Evolutionary conservation across 768 basidiomycete genomes (phyloP), one percentile per base, ranked within the genome.

Genomic region (Tubosaeta sp.): DNA sequence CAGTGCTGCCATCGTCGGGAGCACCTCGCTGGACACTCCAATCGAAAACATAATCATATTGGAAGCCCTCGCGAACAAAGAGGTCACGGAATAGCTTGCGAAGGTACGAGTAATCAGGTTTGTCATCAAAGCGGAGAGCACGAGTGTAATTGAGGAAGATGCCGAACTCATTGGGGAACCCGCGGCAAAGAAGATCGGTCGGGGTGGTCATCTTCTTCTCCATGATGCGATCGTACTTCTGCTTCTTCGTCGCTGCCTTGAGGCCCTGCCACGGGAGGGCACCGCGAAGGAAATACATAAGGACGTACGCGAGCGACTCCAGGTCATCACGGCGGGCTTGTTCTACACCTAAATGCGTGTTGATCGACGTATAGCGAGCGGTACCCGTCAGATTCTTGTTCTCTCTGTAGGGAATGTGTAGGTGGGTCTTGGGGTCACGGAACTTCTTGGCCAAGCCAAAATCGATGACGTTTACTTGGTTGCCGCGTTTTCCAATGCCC

Each of bases 121-220:
- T 99, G 81, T 99, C 96, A 66, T 99, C 96, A 71, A 99, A 99
- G 65, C 95, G 92, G 53, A 99, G 87, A 38, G 95, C 94, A 50
- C 96, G 92, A 54, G 94, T 95, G 75, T 97, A 99, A 77, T 98
- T 99, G 64, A 99, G 76, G 82, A 97, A 98, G 61, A 98, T 96
- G 36, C 94, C 95, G 58, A 98, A 96, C 75, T 99, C 96, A 76
- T 94, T 94, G 55, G 96, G 95, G 82, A 96, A 98, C n/a, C 92
- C 94, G 59, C 95, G 94, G 77, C 95, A 98, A 25, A 99, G 84
- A 52, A 95, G 78, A 69, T 98, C 94, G 45, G 91, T 94, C 13
- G 94, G 91, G 0, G 94, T 96, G 32, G 96, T 97, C 94, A 99
- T 98, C 84, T 99, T 99, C 84, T 99, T 99, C 76, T 99, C 96